phyloP scores from a whole-genome alignment of 192 early-diverging fungal genomes.

The Coemansia sp. region DNA sequence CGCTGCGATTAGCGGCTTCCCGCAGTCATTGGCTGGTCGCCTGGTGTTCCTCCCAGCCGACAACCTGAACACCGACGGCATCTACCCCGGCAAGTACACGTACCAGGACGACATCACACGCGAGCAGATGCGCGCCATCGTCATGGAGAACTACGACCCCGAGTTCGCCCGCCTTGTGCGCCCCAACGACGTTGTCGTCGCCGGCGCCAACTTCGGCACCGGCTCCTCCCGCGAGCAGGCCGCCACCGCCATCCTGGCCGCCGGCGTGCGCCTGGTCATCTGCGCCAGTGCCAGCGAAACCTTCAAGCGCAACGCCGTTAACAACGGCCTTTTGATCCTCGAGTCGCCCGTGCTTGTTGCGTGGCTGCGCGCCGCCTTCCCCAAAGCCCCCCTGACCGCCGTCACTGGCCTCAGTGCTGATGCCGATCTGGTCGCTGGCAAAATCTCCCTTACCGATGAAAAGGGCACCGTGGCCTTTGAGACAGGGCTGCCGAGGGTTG shows the following conservation, averaged over 20 bases:
- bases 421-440: conserved; percentile 73
- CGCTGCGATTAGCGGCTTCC: conserved; percentile 67
- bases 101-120: conserved; percentile 93
- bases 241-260: conserved; percentile 88
- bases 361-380: conserved; percentile 60
- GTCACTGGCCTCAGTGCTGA: conserved; percentile 75
- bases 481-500: conserved; percentile 60
- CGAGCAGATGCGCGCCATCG: conserved; percentile 90
- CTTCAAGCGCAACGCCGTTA: conserved; percentile 98
- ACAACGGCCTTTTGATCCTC: conserved; percentile 93
- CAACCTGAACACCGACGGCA: conserved; percentile 98
- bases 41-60: conserved; percentile 87
- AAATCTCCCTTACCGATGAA: conserved; percentile 37
- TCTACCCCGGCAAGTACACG: conserved; percentile 98
- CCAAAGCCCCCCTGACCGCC: conserved; percentile 57
- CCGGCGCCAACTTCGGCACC: conserved; percentile 96
- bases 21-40: conserved; percentile 72
- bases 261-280: conserved; percentile 82
- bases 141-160: conserved; percentile 99
- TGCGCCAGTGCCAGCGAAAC: conserved; percentile 96
- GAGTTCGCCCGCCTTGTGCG: conserved; percentile 71
- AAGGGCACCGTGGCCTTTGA: conserved; percentile 21
- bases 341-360: conserved; percentile 82
- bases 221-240: conserved; percentile 98
- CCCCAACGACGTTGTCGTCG: conserved; percentile 81